These are phyloP conservation scores for Piromyces sp. DNA, from an alignment of 192 early-diverging fungal genomes.

Conservation along the genomic window DNA sequence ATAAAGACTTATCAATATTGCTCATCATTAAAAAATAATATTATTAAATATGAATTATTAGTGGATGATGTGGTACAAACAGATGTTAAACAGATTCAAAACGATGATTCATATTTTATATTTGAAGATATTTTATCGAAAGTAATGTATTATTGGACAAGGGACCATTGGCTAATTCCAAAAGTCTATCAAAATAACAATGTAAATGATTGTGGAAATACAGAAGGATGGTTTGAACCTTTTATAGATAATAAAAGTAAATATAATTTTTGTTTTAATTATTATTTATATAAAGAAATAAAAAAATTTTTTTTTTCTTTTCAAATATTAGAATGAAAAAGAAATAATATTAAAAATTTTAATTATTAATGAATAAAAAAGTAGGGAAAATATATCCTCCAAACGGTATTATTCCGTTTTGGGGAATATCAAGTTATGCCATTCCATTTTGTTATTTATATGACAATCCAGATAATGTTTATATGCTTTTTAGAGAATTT, in stretches of 20 bases:
- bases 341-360: too few relatives aligned
- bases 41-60: slow-evolving; percentile 18
- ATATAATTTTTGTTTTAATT: background rate
- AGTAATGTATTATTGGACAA: slow-evolving; percentile 23
- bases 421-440: slow-evolving; percentile 26
- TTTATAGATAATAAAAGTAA: background rate
- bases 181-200: slow-evolving; percentile 2
- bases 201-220: background rate
- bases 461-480: slow-evolving; percentile 16
- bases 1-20: slow-evolving; percentile 16
- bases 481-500: slow-evolving; percentile 29
- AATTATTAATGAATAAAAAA: background rate
- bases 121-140: slow-evolving; percentile 32
- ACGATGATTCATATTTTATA: slow-evolving; percentile 36
- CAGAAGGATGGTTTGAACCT: background rate
- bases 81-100: slow-evolving; percentile 24
- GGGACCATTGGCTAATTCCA: slow-evolving; percentile 25
- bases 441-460: slow-evolving; percentile 32
- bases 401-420: slow-evolving; percentile 30
- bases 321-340: too few relatives aligned
- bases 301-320: too few relatives aligned
- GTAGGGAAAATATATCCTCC: slow-evolving; percentile 7
- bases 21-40: slow-evolving; percentile 7
- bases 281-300: too few relatives aligned
- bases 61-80: slow-evolving; percentile 18